Conservation (phyloP, 2,329 filamentous ascomycete genomes). For the Epicoccum nigrum region DNA sequence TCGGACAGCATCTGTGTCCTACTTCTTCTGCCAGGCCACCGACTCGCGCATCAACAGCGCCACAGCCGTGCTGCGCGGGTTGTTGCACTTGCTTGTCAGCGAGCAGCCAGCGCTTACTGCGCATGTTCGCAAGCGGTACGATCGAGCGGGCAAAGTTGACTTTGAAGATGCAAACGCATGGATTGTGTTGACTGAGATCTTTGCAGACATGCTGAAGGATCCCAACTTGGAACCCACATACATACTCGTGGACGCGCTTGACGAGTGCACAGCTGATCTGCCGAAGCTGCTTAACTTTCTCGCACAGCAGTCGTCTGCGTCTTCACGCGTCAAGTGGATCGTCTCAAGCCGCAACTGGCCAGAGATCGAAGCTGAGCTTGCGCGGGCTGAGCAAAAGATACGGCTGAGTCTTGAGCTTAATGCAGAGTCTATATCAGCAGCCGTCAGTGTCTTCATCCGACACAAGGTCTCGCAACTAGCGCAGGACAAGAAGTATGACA, state of each 20-base stretch:
- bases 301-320: background rate
- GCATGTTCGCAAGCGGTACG: conserved; percentile 16
- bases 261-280: conserved; percentile 16
- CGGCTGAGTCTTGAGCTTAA: too few relatives aligned
- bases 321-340: conserved; percentile 14
- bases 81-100: conserved; percentile 51
- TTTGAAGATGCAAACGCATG: conserved; percentile 22
- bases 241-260: too few relatives aligned
- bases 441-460: too few relatives aligned
- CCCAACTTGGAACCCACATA: conserved; percentile 11
- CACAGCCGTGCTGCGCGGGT: conserved; percentile 54
- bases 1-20: too few relatives aligned
- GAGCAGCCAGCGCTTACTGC: conserved; percentile 23
- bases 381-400: too few relatives aligned
- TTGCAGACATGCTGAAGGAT: conserved; percentile 51
- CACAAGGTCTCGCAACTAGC: too few relatives aligned
- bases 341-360: conserved; percentile 19
- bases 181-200: conserved; percentile 36
- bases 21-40: too few relatives aligned
- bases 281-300: conserved; percentile 13
- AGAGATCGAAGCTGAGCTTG: too few relatives aligned
- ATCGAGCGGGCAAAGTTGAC: conserved; percentile 1
- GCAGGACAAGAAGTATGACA: background rate
- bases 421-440: too few relatives aligned
- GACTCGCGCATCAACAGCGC: too few relatives aligned